These are phyloP conservation scores for Colletotrichum sp. DNA, from an alignment of 2,329 filamentous ascomycete species.

Conservation along the genomic window DNA sequence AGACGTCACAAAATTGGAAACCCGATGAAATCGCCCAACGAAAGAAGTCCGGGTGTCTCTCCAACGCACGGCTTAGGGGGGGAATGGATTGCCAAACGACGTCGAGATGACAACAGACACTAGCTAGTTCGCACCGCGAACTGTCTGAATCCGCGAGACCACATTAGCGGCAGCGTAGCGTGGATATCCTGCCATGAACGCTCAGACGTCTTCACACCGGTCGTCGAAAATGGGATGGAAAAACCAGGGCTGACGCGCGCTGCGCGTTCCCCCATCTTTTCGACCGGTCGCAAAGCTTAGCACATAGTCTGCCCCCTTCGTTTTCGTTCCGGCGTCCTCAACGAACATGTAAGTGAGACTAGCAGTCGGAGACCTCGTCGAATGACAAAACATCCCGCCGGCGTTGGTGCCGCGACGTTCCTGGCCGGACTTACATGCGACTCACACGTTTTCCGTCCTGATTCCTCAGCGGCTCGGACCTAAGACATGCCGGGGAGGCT, in stretches of 20 bases:
- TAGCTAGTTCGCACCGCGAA: background rate
- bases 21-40: background rate
- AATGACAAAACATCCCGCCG: background rate
- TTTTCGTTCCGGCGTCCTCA: background rate
- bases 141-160: background rate
- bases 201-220: background rate
- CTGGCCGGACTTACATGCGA: background rate
- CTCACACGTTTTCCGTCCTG: background rate
- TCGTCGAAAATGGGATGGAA: background rate
- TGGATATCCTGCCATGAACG: background rate
- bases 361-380: background rate
- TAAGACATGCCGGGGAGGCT: background rate
- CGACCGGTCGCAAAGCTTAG: background rate
- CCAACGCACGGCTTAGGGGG: background rate
- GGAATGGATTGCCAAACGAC: background rate
- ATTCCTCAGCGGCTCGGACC: background rate
- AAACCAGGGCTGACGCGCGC: background rate
- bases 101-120: background rate
- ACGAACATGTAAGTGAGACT: background rate
- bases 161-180: background rate
- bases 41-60: background rate
- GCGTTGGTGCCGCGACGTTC: background rate
- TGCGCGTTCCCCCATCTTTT: background rate
- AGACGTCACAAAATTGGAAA: background rate
- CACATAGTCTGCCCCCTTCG: background rate